Evolutionary conservation across 2,329 filamentous ascomycete genomes (phyloP).

Genomic region (Calonectria pauciramosa): DNA sequence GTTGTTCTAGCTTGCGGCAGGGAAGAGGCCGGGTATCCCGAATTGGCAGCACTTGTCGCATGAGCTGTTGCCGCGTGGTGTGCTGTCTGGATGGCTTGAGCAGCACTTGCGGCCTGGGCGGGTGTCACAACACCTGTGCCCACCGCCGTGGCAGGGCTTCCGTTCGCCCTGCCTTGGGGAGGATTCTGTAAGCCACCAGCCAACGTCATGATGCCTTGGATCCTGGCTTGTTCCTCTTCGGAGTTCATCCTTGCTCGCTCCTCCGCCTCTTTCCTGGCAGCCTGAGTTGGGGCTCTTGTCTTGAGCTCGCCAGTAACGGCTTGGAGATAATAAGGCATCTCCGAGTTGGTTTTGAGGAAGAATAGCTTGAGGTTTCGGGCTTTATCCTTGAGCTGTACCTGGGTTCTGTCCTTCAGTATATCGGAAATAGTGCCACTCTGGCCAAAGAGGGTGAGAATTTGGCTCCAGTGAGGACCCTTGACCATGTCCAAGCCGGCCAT

Average conservation of each 20-base stretch:
- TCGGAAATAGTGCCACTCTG: constrained; percentile 84
- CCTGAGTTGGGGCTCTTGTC: constrained; percentile 82
- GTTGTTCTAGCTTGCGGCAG: constrained; percentile 45
- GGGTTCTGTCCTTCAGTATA: constrained; percentile 88
- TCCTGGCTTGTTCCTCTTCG: constrained; percentile 71
- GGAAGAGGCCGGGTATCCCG: constrained; percentile 45
- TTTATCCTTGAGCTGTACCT: constrained; percentile 94
- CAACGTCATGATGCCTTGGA: constrained; percentile 72
- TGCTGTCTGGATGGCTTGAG: constrained; percentile 42
- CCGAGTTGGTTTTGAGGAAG: constrained; percentile 91
- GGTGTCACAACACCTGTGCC: constrained; percentile 51
- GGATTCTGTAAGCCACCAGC: constrained; percentile 65
- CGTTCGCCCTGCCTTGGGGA: constrained; percentile 45
- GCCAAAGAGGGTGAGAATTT: constrained; percentile 88
- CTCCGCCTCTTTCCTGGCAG: constrained; percentile 77
- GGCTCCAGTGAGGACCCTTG: constrained; percentile 93
- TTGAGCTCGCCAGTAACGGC: constrained; percentile 92
- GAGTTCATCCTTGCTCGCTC: constrained; percentile 70
- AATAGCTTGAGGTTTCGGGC: constrained; percentile 91
- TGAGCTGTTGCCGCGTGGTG: constrained; percentile 36
- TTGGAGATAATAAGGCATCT: constrained; percentile 89
- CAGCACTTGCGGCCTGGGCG: constrained; percentile 49
- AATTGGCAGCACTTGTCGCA: constrained; percentile 33
- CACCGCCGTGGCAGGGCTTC: constrained; percentile 43
- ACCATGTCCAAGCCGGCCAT: constrained; percentile 91